Base-by-base conservation (phyloP, 352 stramenopile species). In the Heterotrichella gracilis region DNA sequence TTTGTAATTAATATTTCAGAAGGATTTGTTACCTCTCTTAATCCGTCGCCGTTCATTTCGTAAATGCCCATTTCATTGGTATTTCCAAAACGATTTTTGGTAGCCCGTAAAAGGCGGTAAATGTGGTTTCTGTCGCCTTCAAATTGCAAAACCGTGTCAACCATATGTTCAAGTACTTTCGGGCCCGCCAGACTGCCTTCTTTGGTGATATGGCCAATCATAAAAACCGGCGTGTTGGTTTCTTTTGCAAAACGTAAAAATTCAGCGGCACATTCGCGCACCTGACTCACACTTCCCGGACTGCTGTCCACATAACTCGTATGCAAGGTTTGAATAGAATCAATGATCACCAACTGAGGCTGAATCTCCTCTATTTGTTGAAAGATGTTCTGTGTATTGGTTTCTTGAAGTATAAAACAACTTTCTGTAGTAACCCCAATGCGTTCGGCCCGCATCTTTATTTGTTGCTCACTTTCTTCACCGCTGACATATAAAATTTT, bases 121-220 rank as follows among this genome's bases (percentile, higher is more conserved):
- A 79, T 69, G 69, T 80, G 85, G 69, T 86, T 77, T 3, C 79
- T 74, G n/a, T 90, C 84, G 14, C 85, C 86, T 70, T 96, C 88
- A 9, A 96, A 77, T 71, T 94, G 90, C 17, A 96, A 76, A 17
- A 96, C 88, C 0, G 85, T 93, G 78, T 96, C 90, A 0, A 96
- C 83, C 80, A 87, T 83, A 73, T 87, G 82, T 70, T 87, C 82
- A 0, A 88, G 78, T n/a, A 82, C 83, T 71, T 89, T 88, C 0
- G 90, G 90, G 9, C 90, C 90, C 4, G 89, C 89, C 13, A 97
- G 91, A 72, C 93, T 85, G 25, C 89, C 89, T 72, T 77, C 85
- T 77, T 97, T 97, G 19, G 88, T 97, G 3, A 97, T 87, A 75
- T 97, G 90, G 17, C 90, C 89, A 21, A 96, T 86, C 3, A 95